Evolutionary conservation across 208 protist genomes (phyloP), one percentile per base, ranked within the genome.

Genomic region (Dictyostelium gargantuum): DNA sequence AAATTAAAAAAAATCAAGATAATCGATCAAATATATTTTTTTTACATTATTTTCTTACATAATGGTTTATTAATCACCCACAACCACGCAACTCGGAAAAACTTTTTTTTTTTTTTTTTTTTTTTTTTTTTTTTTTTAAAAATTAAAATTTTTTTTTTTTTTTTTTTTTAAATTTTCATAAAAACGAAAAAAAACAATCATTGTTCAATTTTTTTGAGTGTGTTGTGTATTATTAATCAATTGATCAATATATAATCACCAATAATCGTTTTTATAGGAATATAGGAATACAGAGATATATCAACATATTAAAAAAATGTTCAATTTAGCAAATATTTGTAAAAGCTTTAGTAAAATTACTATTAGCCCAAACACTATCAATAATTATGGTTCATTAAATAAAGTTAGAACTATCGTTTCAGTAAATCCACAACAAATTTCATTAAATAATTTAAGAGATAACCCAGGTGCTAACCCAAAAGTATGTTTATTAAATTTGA

Each of bases 381-480:
- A 1, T 13, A 44, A 11, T 40, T 23, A n/a, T n/a, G n/a, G n/a
- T n/a, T n/a, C n/a, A n/a, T n/a, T n/a, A n/a, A n/a, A n/a, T n/a
- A n/a, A n/a, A n/a, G n/a, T 38, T 3, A 89, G 82, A 89, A 79
- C 82, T 5, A 79, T 79, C 5, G 32, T 89, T 40, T 56, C 42
- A n/a, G 3, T 66, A 48, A 15, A 15, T 21, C 44, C 82, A 68
- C 13, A 38, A 52, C 32, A 76, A 68, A 50, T 89, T 42, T 58
- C 68, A 52, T 66, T 89, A 79, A 89, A 89, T 19, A 89, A 89
- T 38, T 73, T 89, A 52, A 76, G 82, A 66, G 82, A 89, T 77
- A 89, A 89, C 29, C 82, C 82, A 79, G 82, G 82, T 89, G 82
- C 82, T n/a, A 66, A 52, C 19, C 77, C 58, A 89, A 89, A 48